Evolutionary conservation across 1,284 basidiomycete species (phyloP).

Genomic region (Inonotus hispidus): DNA sequence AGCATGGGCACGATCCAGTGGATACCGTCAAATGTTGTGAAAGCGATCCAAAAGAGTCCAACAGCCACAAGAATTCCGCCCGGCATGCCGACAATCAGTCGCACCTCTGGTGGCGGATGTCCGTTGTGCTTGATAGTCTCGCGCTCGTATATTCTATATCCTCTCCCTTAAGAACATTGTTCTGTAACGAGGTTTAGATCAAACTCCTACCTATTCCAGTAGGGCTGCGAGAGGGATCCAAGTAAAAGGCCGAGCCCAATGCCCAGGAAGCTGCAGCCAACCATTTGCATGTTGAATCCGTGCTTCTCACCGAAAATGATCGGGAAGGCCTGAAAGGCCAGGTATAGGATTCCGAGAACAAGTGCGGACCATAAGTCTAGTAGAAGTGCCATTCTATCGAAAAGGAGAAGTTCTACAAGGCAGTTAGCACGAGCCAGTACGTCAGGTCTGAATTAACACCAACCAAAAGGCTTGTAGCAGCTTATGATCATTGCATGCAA

Average conservation of each 20-base stretch:
- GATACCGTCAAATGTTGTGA: constrained; percentile 60
- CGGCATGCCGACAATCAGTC: constrained; percentile 60
- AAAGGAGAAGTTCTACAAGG: constrained; percentile 54
- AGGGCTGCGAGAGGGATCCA: constrained; percentile 51
- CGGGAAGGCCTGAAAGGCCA: constrained; percentile 68
- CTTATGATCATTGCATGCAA: constrained; percentile 42
- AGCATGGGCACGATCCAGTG: constrained; percentile 74
- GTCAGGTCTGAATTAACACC: constrained; percentile 24
- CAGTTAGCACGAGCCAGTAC: background rate
- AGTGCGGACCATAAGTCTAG: constrained; percentile 59
- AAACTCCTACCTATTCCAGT: constrained; percentile 51
- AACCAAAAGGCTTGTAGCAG: constrained; percentile 70
- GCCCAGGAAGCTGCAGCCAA: constrained; percentile 67
- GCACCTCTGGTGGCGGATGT: constrained; percentile 60
- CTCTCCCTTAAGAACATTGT: background rate
- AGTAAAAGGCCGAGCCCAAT: constrained; percentile 65
- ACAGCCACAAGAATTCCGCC: constrained; percentile 67
- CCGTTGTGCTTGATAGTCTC: constrained; percentile 36
- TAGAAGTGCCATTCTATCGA: constrained; percentile 72
- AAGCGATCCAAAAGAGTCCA: constrained; percentile 67
- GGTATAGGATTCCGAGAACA: constrained; percentile 71
- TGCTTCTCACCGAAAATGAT: constrained; percentile 62
- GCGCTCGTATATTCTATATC: constrained; percentile 28
- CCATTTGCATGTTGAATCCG: constrained; percentile 53
- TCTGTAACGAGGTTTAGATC: background rate